These are phyloP conservation scores for Pichia pseudocactophila DNA, from an alignment of 805 yeast genomes.

Conservation along the genomic window DNA sequence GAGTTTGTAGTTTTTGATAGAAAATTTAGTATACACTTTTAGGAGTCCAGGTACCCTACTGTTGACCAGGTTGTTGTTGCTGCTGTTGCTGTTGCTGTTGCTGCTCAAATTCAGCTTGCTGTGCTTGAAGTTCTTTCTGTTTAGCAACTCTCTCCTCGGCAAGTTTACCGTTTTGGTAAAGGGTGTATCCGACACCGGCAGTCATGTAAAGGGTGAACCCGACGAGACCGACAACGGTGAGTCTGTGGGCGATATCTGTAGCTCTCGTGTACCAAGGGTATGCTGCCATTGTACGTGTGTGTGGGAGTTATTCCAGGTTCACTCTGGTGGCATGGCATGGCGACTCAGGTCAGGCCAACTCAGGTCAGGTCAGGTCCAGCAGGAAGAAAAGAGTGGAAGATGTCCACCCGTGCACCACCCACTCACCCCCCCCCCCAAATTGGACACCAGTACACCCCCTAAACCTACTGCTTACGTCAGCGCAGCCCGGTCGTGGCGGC, in stretches of 20 bases:
- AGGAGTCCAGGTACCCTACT: too few species aligned
- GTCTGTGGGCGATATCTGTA: slow-evolving; percentile 64
- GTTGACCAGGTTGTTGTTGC: not conserved
- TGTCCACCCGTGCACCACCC: slow-evolving; percentile 8
- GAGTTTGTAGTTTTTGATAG: not conserved
- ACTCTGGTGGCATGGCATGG: too few species aligned
- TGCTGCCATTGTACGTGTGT: slow-evolving; percentile 7
- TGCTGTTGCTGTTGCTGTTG: slow-evolving; percentile 14
- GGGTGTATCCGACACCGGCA: slow-evolving; percentile 42
- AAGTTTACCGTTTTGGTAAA: slow-evolving; percentile 44
- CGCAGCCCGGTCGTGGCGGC: not conserved
- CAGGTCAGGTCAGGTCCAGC: not conserved
- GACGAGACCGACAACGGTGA: slow-evolving; percentile 57
- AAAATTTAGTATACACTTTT: too few species aligned
- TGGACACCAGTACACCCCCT: too few species aligned
- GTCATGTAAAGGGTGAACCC: slow-evolving; percentile 44
- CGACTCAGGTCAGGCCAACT: too few species aligned
- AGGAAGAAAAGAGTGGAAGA: too few species aligned
- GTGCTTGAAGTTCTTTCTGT: slow-evolving; percentile 22
- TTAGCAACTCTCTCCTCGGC: slow-evolving; percentile 36
- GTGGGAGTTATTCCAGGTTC: too few species aligned
- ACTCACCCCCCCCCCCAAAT: too few species aligned
- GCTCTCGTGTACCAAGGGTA: slow-evolving; percentile 72
- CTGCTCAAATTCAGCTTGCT: slow-evolving; percentile 19
- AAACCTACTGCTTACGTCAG: slow-evolving; percentile 11